Evolutionary conservation across 2,329 filamentous ascomycete genomes (phyloP).

Genomic region (Aspergillus sp.): DNA sequence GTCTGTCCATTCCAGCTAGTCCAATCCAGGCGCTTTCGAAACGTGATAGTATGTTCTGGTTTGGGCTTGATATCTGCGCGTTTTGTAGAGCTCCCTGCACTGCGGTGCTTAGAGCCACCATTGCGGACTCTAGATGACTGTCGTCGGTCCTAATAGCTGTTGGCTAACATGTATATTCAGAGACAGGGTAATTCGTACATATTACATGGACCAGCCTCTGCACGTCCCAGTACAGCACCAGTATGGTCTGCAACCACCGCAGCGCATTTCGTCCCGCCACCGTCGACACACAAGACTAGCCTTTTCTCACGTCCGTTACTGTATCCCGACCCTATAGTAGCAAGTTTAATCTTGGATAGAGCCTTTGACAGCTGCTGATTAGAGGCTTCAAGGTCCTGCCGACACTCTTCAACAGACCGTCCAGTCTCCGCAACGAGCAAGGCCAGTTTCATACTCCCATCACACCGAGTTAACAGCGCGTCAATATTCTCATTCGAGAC

Average conservation of each 20-base stretch:
- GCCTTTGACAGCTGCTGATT: conserved; percentile 26
- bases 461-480: conserved; percentile 25
- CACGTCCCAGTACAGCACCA: conserved; percentile 24
- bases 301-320: background rate
- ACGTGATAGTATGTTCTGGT: background rate
- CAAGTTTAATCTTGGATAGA: background rate
- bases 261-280: conserved; percentile 45
- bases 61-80: background rate
- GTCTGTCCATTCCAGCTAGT: conserved; percentile 42
- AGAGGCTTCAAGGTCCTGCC: conserved; percentile 19
- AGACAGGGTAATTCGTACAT: conserved; percentile 25
- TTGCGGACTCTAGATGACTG: conserved; percentile 18
- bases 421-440: conserved; percentile 29
- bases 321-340: background rate
- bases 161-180: no score
- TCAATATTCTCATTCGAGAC: conserved; percentile 29
- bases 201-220: conserved; percentile 41
- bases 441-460: conserved; percentile 36
- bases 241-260: conserved; percentile 32
- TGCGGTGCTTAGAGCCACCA: conserved; percentile 27
- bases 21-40: conserved; percentile 37
- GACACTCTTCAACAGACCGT: conserved; percentile 24
- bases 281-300: conserved; percentile 42
- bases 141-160: conserved; percentile 18
- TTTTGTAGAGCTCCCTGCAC: conserved; percentile 16